A percentile compares a stretch with the other conserved stretches of the same genome.
Conservation (phyloP, 148 eudicot genomes). For the Rhododendron vialii region DNA sequence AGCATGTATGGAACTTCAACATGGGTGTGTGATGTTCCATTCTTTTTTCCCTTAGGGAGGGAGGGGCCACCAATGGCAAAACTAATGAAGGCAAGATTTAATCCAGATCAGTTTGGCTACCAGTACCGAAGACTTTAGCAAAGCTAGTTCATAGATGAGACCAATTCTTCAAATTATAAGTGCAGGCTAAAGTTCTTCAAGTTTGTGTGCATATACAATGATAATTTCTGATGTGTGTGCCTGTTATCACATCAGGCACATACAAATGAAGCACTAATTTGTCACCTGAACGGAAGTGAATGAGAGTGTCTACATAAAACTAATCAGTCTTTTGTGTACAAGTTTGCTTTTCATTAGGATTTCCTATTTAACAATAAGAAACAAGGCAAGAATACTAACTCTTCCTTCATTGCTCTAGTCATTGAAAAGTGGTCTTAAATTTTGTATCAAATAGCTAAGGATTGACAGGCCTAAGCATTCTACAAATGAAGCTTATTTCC, state of each 20-base stretch:
- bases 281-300: not conserved
- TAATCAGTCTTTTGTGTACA: not conserved
- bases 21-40: not conserved
- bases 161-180: not conserved
- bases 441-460: not conserved
- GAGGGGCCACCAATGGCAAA: not conserved
- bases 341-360: not conserved
- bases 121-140: not conserved
- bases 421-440: not conserved
- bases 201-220: not conserved
- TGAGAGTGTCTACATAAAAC: not conserved
- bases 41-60: not conserved
- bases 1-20: not conserved
- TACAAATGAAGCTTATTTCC: not conserved
- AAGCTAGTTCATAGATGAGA: not conserved
- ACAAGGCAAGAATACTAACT: not conserved
- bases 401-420: not conserved
- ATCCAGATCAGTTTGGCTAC: not conserved
- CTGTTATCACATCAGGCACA: not conserved
- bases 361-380: not conserved
- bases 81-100: not conserved
- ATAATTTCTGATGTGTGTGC: not conserved
- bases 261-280: not conserved
- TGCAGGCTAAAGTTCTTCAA: not conserved
- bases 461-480: not conserved